Conservation (phyloP, 108 stramenopile species). For the Stephanodiscus triporus region DNA sequence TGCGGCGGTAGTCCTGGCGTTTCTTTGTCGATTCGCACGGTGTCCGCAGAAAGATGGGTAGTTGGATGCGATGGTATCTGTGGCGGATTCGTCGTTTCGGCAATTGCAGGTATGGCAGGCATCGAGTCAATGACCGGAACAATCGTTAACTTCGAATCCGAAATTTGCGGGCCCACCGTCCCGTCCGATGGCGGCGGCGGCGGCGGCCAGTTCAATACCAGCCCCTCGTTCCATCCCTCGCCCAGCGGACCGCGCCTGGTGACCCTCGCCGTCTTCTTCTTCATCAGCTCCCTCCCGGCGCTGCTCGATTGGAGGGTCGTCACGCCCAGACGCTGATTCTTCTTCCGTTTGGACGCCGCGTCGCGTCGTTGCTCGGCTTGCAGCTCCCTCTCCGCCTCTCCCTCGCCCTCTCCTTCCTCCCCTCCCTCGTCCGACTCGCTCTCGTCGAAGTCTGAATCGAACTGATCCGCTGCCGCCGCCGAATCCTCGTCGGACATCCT, state of each 20-base stretch:
- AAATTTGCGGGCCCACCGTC: conserved; percentile 5
- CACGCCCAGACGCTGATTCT: conserved; percentile 29
- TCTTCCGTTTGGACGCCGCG: conserved; percentile 32
- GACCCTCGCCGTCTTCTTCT: conserved; percentile 40
- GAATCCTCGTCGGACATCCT: conserved; percentile 81
- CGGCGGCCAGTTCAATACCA: conserved; percentile 72
- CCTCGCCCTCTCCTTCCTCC: conserved; percentile 59
- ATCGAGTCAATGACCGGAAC: background rate
- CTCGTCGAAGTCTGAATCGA: conserved; percentile 91
- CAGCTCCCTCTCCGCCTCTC: conserved; percentile 58
- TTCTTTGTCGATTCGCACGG: background rate
- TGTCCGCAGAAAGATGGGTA: background rate
- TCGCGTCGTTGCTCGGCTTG: conserved; percentile 49
- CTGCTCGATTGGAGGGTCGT: conserved; percentile 11
- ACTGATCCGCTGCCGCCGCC: conserved; percentile 61
- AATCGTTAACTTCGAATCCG: background rate
- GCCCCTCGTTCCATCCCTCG: conserved; percentile 75
- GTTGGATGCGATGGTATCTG: background rate
- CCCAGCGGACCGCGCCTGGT: conserved; percentile 59
- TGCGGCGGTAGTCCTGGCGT: background rate
- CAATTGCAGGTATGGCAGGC: background rate
- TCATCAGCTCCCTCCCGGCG: conserved; percentile 54
- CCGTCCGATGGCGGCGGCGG: background rate
- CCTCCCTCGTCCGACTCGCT: conserved; percentile 73
- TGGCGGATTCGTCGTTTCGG: background rate